Evolutionary conservation across 2,329 filamentous ascomycete genomes (phyloP), one percentile per base, ranked within the genome.

Genomic region (Metarhizium humberi): DNA sequence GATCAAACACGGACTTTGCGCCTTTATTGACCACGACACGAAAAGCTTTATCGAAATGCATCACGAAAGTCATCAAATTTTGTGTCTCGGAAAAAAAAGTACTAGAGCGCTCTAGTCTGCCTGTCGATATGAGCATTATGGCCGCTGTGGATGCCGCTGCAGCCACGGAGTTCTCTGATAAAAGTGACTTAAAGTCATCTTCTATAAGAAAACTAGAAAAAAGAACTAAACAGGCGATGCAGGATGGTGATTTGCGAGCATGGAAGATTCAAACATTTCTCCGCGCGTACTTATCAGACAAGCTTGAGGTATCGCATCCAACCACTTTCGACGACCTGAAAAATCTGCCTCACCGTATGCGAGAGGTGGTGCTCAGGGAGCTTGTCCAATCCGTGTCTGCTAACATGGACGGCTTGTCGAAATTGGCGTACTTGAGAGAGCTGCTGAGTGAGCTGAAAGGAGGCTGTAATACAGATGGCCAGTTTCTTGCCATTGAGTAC

Each of bases 191-290:
- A 42, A 70, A 70, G 54, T 56, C 68, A 16, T 65, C 68, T 3
- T 61, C 69, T 10, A 53, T 68, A 13, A 64, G 65, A 30, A 71
- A 69, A 51, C 63, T 75, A 6, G 71, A 73, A 51, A 68, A 69
- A 55, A 59, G 65, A 50, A 71, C 68, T 51, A 62, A 61, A 34
- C 55, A 66, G 25, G 65, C 67, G 1, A 70, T 75, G 62, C 49
- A 62, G 6, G 57, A 62, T 4, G 72, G 71, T 1, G 67, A 73
- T 32, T 36, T 74, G 14, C 64, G 67, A 34, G 76, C 74, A 6
- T 80, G 78, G 77, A 73, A 73, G 58, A 60, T 78, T 32, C 70
- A 73, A 54, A 71, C 67, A 3, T 75, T 80, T 54, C 60, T 79
- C 8, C 67, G 67, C 5, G 71, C 63, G 4, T 67, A 73, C 51